These are phyloP conservation scores for Rosellinia necatrix DNA, from an alignment of 2,329 filamentous ascomycete species.

Conservation along the genomic window DNA sequence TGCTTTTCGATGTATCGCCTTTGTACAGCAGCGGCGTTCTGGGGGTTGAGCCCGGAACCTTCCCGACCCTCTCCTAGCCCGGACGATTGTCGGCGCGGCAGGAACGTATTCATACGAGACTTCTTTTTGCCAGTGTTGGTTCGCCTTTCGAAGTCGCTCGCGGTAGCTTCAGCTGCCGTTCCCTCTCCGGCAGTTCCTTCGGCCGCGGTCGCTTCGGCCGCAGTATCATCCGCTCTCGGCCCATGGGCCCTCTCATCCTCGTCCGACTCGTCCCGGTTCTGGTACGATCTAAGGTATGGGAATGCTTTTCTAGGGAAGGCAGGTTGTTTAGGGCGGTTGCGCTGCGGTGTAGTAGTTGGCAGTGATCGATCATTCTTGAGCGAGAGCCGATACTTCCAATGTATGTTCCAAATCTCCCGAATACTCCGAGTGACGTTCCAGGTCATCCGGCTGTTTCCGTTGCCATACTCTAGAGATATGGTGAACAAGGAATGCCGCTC, in stretches of 20 bases:
- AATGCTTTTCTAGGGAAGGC: conserved; percentile 89
- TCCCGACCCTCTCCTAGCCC: conserved; percentile 53
- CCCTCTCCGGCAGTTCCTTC: conserved; percentile 51
- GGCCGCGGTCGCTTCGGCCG: conserved; percentile 49
- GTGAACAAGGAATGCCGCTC: conserved; percentile 83
- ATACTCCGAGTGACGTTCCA: conserved; percentile 91
- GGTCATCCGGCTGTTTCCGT: conserved; percentile 92
- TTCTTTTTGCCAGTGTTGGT: conserved; percentile 48
- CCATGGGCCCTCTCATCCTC: conserved; percentile 63
- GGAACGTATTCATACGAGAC: conserved; percentile 59
- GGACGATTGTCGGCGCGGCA: conserved; percentile 59
- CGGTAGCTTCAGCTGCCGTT: conserved; percentile 65
- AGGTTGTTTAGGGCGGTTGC: conserved; percentile 77
- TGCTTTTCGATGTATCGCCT: conserved; percentile 79
- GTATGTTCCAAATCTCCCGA: conserved; percentile 87
- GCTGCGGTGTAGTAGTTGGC: conserved; percentile 67
- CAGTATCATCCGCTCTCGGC: conserved; percentile 44
- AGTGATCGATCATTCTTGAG: conserved; percentile 83
- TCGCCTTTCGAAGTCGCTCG: conserved; percentile 68
- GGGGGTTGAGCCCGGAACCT: conserved; percentile 45
- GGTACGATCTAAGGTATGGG: conserved; percentile 82
- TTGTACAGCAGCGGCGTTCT: conserved; percentile 59
- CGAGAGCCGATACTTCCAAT: conserved; percentile 90
- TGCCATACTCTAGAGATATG: conserved; percentile 95
- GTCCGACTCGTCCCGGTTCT: conserved; percentile 77